Base-by-base conservation (phyloP, 768 basidiomycete species). In the Naganishia onofrii region DNA sequence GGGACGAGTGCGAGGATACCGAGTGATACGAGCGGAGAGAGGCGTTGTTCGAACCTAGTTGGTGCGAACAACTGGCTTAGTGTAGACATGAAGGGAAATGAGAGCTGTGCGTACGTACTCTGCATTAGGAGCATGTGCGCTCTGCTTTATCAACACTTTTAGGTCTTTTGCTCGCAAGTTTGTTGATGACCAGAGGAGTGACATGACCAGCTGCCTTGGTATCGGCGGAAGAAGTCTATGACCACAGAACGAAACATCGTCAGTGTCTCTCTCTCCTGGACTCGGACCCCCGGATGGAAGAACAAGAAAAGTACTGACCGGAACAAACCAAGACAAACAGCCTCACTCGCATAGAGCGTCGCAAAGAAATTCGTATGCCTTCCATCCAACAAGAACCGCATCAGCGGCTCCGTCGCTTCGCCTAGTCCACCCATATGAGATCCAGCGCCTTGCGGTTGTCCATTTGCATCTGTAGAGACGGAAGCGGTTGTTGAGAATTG, bases 301-400 rank as follows among this genome's bases (percentile, higher is more conserved):
- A n/a, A n/a, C 42, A 8, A 42, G 42, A 7, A 5, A 36, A 36
- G 34, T 36, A 73, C 76, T 67, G 26, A 79, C 78, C 79, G 70
- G 17, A 80, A 72, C 48, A 80, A 68, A 54, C 78, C 79, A 1
- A 80, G 66, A 68, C 78, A 79, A 10, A 76, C 79, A 19, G 78
- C 79, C 60, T 80, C 79, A 21, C 72, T 76, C 44, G 71, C 68
- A 70, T 80, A 80, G 56, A 79, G 67, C 52, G 76, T 76, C 48
- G 75, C 75, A 66, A 74, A 80, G 69, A 76, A 80, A 7, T 71
- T 74, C 31, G 76, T 74, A 67, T 75, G 74, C 56, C 79, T 76
- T 9, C 71, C 71, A 51, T 74, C 76, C 53, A 75, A 74, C 32
- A 80, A 71, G 68, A 79, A 80, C 3, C 60, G 51, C 55, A 79